Conservation (phyloP, 1,284 basidiomycete species). For the Sporisorium exsertum region DNA sequence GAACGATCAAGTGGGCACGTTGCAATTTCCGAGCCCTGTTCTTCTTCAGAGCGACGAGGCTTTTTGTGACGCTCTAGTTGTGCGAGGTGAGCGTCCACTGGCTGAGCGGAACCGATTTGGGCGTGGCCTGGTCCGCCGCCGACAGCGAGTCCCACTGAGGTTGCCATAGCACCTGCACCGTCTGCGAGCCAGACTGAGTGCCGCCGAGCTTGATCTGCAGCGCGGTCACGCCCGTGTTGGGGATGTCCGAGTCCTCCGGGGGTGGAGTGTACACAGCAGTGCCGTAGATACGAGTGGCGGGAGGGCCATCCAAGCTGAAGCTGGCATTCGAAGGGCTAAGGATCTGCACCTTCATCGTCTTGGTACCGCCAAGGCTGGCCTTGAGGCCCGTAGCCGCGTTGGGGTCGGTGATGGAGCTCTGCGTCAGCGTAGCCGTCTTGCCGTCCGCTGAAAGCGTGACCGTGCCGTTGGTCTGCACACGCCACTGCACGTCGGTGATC, state of each 20-base stretch:
- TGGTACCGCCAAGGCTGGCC: slow-evolving; percentile 50
- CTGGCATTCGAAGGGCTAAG: slow-evolving; percentile 75
- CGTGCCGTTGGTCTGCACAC: slow-evolving; percentile 92
- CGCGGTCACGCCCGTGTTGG: slow-evolving; percentile 83
- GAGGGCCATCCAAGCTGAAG: slow-evolving; percentile 41
- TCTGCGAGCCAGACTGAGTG: slow-evolving; percentile 71
- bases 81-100: slow-evolving; percentile 66
- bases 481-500: slow-evolving; percentile 78
- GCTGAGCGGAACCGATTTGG: slow-evolving; percentile 58
- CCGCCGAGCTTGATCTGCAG: slow-evolving; percentile 77
- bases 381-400: slow-evolving; percentile 73
- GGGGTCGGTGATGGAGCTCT: slow-evolving; percentile 74
- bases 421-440: slow-evolving; percentile 76
- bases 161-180: slow-evolving; percentile 68
- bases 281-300: slow-evolving; percentile 71
- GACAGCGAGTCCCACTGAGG: slow-evolving; percentile 61
- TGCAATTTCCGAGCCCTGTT: slow-evolving; percentile 1
- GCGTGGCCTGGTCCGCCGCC: slow-evolving; percentile 55
- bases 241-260: slow-evolving; percentile 75
- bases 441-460: slow-evolving; percentile 65
- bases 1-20: not conserved
- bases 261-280: slow-evolving; percentile 76
- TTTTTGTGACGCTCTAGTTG: slow-evolving; percentile 39
- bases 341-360: slow-evolving; percentile 73
- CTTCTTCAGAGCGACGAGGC: not conserved